A percentile compares a stretch with the other conserved stretches of the same genome.
Conservation (phyloP, 2,329 filamentous ascomycete genomes). For the Xylaria multiplex region DNA sequence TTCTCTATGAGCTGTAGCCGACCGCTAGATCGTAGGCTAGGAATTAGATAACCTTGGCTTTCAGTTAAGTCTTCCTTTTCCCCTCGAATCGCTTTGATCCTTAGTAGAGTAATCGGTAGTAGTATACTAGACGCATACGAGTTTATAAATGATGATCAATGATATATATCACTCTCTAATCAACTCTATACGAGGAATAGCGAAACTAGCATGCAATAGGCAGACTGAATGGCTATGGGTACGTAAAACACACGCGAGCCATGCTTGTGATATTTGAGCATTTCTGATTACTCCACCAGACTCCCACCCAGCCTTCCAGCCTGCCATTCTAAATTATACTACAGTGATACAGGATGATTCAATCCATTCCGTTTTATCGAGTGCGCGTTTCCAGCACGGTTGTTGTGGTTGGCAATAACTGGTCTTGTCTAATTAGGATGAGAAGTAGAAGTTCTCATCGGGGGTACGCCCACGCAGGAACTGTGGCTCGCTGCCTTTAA, state of each 20-base stretch:
- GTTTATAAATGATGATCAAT: neutral
- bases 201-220: constrained; percentile 13
- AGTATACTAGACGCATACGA: neutral
- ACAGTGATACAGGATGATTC: constrained; percentile 35
- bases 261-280: constrained; percentile 18
- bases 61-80: too few relatives aligned
- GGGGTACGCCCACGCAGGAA: constrained; percentile 86
- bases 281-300: constrained; percentile 35
- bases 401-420: constrained; percentile 9
- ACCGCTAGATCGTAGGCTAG: too few relatives aligned
- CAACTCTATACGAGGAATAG: constrained; percentile 8
- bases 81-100: too few relatives aligned
- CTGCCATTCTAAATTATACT: constrained; percentile 41
- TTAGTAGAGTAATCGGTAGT: too few relatives aligned
- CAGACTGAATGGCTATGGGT: constrained; percentile 13
- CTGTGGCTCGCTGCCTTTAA: constrained; percentile 83
- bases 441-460: constrained; percentile 96
- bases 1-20: too few relatives aligned
- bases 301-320: constrained; percentile 29
- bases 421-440: constrained; percentile 21
- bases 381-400: constrained; percentile 23
- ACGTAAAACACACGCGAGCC: constrained; percentile 21
- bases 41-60: too few relatives aligned
- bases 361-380: constrained; percentile 17
- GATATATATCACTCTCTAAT: constrained; percentile 2